Base-by-base conservation (phyloP, 1,284 basidiomycete species). In the Pseudozyma tsukubaensis region DNA sequence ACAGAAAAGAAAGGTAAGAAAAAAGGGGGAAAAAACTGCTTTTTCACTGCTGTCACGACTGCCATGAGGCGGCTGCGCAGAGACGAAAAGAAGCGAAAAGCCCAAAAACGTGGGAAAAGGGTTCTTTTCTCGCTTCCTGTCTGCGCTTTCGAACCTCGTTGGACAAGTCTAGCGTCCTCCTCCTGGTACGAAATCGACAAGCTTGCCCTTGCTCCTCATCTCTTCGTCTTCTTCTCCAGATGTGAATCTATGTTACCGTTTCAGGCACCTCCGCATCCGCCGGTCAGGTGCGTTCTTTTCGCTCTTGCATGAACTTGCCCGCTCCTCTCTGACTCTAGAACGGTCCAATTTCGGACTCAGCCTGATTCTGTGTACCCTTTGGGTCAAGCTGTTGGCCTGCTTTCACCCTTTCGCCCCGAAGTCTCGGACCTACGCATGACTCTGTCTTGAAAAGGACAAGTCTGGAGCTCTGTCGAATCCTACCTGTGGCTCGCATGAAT, bases 41-140 rank as follows among this genome's bases (percentile, higher is more conserved):
- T 12, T 13, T 43, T 14, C n/a, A 14, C n/a, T 14, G 16, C 42
- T 14, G 42, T 43, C 42, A 14, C n/a, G 12, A 18, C 9, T 9
- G 14, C 42, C 42, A 43, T 14, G 42, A 43, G 42, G 42, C 42
- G 19, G 42, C n/a, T 29, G 24, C 3, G 24, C 24, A 6, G 6
- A 29, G 24, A 29, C 24, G 6, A 29, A 29, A 29, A 29, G 24
- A 29, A 29, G 24, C 24, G 24, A 14, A 16, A 18, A n/a, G 12
- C 19, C 14, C 1, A 24, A 10, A 21, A 47, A 47, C 21, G 45
- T 47, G 45, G 45, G 45, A 47, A 21, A 47, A 47, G 45, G 45
- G 45, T 47, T 47, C 42, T 18, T 43, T 14, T 14, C 42, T 18
- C 19, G n/a, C 14, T 18, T 18, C 9, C 42, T 43, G 16, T 43